A percentile compares a stretch with the other conserved stretches of the same genome.
Evolutionary conservation across 176 grass and related monocot species (phyloP).

Genomic region (Raddia guianensis): DNA sequence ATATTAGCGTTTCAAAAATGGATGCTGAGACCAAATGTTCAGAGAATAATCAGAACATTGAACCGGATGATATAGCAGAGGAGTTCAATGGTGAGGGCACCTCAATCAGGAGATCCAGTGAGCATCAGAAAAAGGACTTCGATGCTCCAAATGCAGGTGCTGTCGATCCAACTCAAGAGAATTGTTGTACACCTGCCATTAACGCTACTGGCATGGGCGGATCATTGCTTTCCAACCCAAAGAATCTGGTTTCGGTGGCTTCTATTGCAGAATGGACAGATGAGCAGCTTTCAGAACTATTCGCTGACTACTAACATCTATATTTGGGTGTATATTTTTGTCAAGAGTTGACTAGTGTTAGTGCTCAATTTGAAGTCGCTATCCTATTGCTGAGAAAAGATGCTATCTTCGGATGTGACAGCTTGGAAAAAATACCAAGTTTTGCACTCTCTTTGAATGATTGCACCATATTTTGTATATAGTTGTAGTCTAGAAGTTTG

Average conservation of each 20-base stretch:
- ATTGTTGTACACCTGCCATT: background rate
- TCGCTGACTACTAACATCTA: slow-evolving; percentile 25
- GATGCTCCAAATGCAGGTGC: background rate
- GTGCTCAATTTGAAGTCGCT: background rate
- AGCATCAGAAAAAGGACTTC: background rate
- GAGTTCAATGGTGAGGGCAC: background rate
- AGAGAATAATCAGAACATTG: slow-evolving; percentile 20
- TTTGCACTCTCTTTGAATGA: background rate
- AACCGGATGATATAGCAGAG: slow-evolving; percentile 13
- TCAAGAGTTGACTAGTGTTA: background rate
- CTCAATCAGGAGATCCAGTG: background rate
- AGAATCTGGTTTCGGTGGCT: background rate
- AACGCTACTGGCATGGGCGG: background rate
- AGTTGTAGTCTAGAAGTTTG: background rate
- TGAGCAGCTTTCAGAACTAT: slow-evolving; percentile 47
- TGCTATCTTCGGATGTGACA: background rate
- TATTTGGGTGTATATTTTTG: background rate
- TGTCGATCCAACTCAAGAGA: slow-evolving; percentile 16
- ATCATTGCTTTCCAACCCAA: background rate
- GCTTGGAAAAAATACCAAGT: background rate
- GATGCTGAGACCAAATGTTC: slow-evolving; percentile 4
- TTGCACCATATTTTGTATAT: background rate
- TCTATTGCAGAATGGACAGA: slow-evolving; percentile 45
- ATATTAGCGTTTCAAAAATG: background rate
- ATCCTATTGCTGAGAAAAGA: background rate